A percentile compares a stretch with the other conserved stretches of the same genome.
phyloP scores from a whole-genome alignment of 2,329 filamentous ascomycete species.

The Penicillium sp. region DNA sequence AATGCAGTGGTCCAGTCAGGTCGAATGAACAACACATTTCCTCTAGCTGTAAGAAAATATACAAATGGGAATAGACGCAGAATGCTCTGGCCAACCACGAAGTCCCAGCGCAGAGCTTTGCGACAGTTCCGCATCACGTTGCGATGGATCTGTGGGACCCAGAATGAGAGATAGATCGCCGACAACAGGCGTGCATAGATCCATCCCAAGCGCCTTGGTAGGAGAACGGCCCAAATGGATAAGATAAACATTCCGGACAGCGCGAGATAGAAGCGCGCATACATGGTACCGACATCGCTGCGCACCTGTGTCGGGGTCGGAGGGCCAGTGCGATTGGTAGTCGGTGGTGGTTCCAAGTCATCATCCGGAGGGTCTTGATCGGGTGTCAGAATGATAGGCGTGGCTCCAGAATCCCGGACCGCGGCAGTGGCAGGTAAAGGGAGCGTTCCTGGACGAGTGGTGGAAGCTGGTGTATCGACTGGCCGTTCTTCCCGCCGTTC shows the following conservation, averaged over 20 bases:
- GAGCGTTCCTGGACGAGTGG: slow-evolving; percentile 35
- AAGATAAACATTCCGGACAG: slow-evolving; percentile 55
- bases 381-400: slow-evolving; percentile 55
- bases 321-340: slow-evolving; percentile 32
- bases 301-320: slow-evolving; percentile 34
- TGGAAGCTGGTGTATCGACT: slow-evolving; percentile 22
- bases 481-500: slow-evolving; percentile 37
- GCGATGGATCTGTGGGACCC: slow-evolving; percentile 85
- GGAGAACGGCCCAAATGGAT: slow-evolving; percentile 55
- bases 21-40: slow-evolving; percentile 75
- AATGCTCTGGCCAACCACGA: slow-evolving; percentile 75
- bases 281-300: slow-evolving; percentile 54
- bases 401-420: slow-evolving; percentile 46
- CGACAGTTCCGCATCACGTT: slow-evolving; percentile 89
- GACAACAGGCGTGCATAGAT: slow-evolving; percentile 59
- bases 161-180: slow-evolving; percentile 79
- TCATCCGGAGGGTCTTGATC: slow-evolving; percentile 51
- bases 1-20: slow-evolving; percentile 62
- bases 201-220: slow-evolving; percentile 49
- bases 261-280: slow-evolving; percentile 58
- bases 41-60: slow-evolving; percentile 74
- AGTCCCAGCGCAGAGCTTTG: slow-evolving; percentile 84
- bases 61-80: slow-evolving; percentile 73
- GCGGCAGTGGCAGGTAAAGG: slow-evolving; percentile 50
- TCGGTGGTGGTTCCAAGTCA: slow-evolving; percentile 30